Conservation (phyloP, 2,329 filamentous ascomycete genomes). For the Neoarthrinium moseri region DNA sequence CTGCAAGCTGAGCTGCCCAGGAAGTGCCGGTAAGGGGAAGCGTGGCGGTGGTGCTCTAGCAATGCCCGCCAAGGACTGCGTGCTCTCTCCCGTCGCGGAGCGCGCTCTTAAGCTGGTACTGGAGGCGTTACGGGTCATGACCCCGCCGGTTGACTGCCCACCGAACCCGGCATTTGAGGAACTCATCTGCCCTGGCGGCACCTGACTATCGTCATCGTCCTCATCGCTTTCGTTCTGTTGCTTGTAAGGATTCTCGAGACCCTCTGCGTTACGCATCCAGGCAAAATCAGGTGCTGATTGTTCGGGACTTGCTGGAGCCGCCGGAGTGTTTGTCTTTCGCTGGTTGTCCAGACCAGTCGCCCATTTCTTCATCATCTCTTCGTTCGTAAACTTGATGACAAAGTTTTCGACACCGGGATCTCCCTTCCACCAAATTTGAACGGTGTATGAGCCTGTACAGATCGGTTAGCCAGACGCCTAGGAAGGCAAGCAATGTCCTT, state of each 20-base stretch:
- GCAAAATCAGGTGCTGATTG: constrained; percentile 69
- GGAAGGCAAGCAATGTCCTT: constrained; percentile 30
- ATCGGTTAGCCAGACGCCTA: constrained; percentile 24
- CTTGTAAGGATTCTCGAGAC: constrained; percentile 80
- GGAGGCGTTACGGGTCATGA: constrained; percentile 66
- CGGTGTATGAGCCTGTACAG: constrained; percentile 78
- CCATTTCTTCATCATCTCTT: constrained; percentile 94
- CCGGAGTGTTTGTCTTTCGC: constrained; percentile 58
- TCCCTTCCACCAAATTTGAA: constrained; percentile 98
- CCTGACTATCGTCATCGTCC: constrained; percentile 48
- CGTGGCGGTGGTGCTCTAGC: constrained; percentile 64
- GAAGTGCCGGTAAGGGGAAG: constrained; percentile 64
- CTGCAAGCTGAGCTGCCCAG: constrained; percentile 67
- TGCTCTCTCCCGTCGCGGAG: constrained; percentile 72
- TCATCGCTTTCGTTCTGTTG: constrained; percentile 63
- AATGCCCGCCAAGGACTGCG: constrained; percentile 55
- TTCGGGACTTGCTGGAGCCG: constrained; percentile 46
- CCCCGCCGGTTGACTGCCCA: constrained; percentile 31
- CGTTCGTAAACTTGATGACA: constrained; percentile 87
- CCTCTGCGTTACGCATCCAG: constrained; percentile 69
- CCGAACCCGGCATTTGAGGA: constrained; percentile 33
- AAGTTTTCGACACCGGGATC: constrained; percentile 96
- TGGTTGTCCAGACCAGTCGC: constrained; percentile 75
- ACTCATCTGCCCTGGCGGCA: constrained; percentile 22
- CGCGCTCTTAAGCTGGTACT: constrained; percentile 73